Evolutionary conservation across 2,329 filamentous ascomycete genomes (phyloP).

Genomic region (Ceratocystis smalleyi): DNA sequence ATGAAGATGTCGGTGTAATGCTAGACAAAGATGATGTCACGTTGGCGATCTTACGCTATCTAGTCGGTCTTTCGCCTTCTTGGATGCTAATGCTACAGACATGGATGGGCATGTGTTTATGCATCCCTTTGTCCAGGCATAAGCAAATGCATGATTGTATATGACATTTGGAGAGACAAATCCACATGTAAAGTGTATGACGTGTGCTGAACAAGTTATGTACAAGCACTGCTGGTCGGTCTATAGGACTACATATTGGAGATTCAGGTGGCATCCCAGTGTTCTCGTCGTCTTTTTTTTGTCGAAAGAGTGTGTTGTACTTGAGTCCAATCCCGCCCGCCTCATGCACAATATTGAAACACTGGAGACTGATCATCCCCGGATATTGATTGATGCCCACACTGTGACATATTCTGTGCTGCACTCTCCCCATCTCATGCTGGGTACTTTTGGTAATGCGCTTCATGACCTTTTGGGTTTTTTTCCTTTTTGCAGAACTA

Average conservation of each 20-base stretch:
- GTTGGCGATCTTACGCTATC: not conserved
- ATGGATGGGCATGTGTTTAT: not conserved
- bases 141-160: not conserved
- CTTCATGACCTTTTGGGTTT: not conserved
- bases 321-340: no score
- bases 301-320: no score
- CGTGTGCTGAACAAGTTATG: not conserved
- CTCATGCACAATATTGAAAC: no score
- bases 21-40: not conserved
- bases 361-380: no score
- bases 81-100: not conserved
- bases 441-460: not conserved
- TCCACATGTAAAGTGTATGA: not conserved
- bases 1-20: conserved; percentile 95
- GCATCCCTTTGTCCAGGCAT: not conserved
- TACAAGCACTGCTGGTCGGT: not conserved
- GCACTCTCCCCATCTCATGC: not conserved
- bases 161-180: not conserved
- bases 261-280: no score
- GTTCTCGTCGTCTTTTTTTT: no score
- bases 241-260: not conserved
- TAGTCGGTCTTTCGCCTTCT: not conserved
- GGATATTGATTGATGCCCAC: no score
- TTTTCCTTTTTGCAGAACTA: not conserved
- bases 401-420: no score